Base-by-base conservation (phyloP, 352 stramenopile species). In the Phytophthora tubulina region DNA sequence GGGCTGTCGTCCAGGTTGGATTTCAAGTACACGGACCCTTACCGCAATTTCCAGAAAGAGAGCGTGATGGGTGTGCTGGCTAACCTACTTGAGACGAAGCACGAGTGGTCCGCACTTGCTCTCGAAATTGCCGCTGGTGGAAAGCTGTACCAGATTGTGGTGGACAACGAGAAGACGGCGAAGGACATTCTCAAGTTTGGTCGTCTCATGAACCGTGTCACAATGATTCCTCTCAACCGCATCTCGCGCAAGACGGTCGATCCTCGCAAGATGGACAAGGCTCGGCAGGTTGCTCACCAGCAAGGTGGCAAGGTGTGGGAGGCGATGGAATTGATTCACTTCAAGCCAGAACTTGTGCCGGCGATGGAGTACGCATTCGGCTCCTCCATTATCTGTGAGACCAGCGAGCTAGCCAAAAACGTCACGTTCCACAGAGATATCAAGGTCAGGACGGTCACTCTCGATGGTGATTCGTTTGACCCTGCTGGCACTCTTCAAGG, bases 281-380 rank as follows among this genome's bases (percentile, higher is more conserved):
- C 96, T 10, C 83, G 81, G 39, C 75, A 92, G 38, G 90, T 99
- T 30, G 96, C 97, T 0, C 72, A 82, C 1, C 82, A 98, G 45
- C 79, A 98, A 67, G 94, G 96, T 21, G 93, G 96, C 3, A 90
- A 94, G 66, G 96, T 98, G 3, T 91, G 85, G 73, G 89, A 98
- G 68, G 97, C 97, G 5, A 95, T 99, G 67, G 95, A 99, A 66
- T 81, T 99, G 48, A 98, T 99, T 51, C 93, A 98, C 33, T 99
- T 98, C 74, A 94, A 99, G 73, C 84, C 96, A 39, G 95, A 99
- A 32, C 86, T 99, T 11, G 73, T 89, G 27, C 92, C 86, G 48
- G 97, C 97, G 4, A 99, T 99, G 79, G 92, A 99, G 71, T 99
- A 99, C 73, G 96, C 98, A 7, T 99, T 99, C 78, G 98, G 98